Evolutionary conservation across 2,329 filamentous ascomycete species (phyloP).

Genomic region (Arthroderma uncinatum): DNA sequence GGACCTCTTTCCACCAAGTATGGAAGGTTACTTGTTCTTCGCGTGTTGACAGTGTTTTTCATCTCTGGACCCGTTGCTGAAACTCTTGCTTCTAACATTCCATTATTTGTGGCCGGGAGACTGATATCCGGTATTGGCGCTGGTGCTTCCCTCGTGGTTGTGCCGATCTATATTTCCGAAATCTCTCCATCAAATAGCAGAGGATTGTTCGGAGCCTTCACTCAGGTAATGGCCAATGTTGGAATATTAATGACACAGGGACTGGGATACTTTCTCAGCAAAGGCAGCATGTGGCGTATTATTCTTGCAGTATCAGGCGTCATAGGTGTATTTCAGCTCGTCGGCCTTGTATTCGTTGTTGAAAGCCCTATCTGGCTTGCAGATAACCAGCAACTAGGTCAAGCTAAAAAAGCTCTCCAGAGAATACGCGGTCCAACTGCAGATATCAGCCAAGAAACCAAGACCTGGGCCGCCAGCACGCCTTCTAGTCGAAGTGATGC

Average conservation of each 20-base stretch:
- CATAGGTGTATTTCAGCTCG: constrained; percentile 55
- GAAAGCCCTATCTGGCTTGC: constrained; percentile 87
- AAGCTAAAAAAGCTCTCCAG: constrained; percentile 58
- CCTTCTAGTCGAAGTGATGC: background rate
- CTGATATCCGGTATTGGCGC: constrained; percentile 73
- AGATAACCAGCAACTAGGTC: constrained; percentile 47
- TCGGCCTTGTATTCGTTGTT: constrained; percentile 63
- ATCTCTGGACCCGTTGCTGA: constrained; percentile 64
- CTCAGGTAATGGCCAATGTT: constrained; percentile 85
- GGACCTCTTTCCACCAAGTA: constrained; percentile 67
- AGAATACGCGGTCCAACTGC: constrained; percentile 59
- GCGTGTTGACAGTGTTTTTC: constrained; percentile 65
- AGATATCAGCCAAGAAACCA: constrained; percentile 64
- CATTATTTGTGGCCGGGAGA: constrained; percentile 59
- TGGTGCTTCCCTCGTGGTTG: constrained; percentile 81
- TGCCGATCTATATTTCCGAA: constrained; percentile 90
- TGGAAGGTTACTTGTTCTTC: constrained; percentile 67
- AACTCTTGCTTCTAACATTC: constrained; percentile 56
- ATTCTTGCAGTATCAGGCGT: constrained; percentile 64
- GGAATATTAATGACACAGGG: constrained; percentile 77
- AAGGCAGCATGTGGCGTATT: constrained; percentile 67
- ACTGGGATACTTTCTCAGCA: constrained; percentile 77
- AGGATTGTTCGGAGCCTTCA: constrained; percentile 69
- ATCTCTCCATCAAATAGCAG: constrained; percentile 63
- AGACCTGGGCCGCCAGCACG: constrained; percentile 42